These are phyloP conservation scores for Hibiscus tridactylites DNA, from an alignment of 345 rosid species.

Conservation along the genomic window DNA sequence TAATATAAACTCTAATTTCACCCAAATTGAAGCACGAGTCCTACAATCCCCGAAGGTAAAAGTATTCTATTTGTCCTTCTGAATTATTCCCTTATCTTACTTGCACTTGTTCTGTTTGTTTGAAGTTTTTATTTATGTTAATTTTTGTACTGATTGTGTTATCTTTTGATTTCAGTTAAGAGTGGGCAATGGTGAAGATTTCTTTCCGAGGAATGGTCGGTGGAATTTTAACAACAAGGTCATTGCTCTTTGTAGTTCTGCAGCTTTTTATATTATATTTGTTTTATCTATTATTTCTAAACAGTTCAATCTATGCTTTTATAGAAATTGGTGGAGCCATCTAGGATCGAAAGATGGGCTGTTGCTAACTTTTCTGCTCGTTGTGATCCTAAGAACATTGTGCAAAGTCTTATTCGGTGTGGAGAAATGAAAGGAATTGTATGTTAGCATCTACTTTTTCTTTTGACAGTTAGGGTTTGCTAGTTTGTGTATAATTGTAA, in stretches of 20 bases:
- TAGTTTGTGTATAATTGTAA: background rate
- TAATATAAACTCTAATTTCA: conserved; percentile 42
- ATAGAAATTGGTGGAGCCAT: conserved; percentile 72
- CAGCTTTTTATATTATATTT: background rate
- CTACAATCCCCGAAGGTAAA: conserved; percentile 68
- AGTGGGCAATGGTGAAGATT: conserved; percentile 77
- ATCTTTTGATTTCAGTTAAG: conserved; percentile 44
- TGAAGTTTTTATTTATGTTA: background rate
- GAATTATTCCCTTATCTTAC: background rate
- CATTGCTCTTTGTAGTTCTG: background rate
- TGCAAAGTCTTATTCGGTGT: conserved; percentile 53
- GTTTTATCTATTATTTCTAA: conserved; percentile 8
- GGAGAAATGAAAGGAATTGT: conserved; percentile 82
- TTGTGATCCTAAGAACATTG: conserved; percentile 47
- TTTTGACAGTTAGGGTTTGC: background rate
- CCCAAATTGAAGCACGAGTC: conserved; percentile 78
- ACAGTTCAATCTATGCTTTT: conserved; percentile 9
- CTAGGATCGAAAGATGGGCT: conserved; percentile 67
- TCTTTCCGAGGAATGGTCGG: conserved; percentile 67
- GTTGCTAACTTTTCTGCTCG: conserved; percentile 88
- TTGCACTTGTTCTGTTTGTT: background rate
- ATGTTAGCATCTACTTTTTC: conserved; percentile 14
- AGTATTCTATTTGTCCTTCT: background rate
- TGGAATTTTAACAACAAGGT: conserved; percentile 97
- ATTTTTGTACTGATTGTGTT: background rate